phyloP scores from a whole-genome alignment of 2,329 filamentous ascomycete species.

The Fusarium sacchari region DNA sequence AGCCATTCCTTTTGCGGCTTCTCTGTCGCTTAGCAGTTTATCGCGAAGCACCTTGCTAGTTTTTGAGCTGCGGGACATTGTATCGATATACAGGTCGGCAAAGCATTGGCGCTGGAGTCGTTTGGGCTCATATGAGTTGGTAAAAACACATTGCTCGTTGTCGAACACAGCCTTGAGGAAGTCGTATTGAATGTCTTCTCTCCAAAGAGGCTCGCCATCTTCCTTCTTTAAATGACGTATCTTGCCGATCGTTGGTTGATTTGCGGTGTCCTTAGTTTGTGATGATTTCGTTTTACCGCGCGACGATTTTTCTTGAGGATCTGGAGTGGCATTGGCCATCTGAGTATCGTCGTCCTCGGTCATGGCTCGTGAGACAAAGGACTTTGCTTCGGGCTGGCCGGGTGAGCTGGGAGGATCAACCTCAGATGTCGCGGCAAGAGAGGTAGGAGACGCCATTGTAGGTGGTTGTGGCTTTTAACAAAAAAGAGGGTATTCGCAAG shows the following conservation, averaged over 20 bases:
- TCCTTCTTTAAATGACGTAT: conserved; percentile 89
- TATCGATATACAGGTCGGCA: conserved; percentile 96
- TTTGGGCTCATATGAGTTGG: conserved; percentile 82
- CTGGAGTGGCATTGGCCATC: conserved; percentile 56
- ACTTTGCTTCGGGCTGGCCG: conserved; percentile 54
- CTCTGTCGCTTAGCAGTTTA: conserved; percentile 90
- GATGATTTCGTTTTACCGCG: conserved; percentile 50
- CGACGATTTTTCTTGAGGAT: conserved; percentile 53
- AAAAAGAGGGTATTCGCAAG: conserved; percentile 14
- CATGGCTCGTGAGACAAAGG: conserved; percentile 56
- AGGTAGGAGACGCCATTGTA: conserved; percentile 55
- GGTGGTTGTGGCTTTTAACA: conserved; percentile 6
- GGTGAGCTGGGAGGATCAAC: conserved; percentile 60
- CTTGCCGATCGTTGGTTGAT: conserved; percentile 66
- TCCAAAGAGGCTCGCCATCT: conserved; percentile 87
- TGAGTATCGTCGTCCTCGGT: conserved; percentile 60
- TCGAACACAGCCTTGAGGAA: conserved; percentile 85
- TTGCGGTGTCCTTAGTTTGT: conserved; percentile 49
- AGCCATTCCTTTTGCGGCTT: conserved; percentile 96
- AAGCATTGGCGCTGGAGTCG: conserved; percentile 76
- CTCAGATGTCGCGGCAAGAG: conserved; percentile 56
- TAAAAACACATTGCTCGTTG: conserved; percentile 80
- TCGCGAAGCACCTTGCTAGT: conserved; percentile 98
- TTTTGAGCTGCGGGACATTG: conserved; percentile 98
- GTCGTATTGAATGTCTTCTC: conserved; percentile 88